phyloP scores from a whole-genome alignment of 2,329 filamentous ascomycete species.

The Huntiella abstrusa region DNA sequence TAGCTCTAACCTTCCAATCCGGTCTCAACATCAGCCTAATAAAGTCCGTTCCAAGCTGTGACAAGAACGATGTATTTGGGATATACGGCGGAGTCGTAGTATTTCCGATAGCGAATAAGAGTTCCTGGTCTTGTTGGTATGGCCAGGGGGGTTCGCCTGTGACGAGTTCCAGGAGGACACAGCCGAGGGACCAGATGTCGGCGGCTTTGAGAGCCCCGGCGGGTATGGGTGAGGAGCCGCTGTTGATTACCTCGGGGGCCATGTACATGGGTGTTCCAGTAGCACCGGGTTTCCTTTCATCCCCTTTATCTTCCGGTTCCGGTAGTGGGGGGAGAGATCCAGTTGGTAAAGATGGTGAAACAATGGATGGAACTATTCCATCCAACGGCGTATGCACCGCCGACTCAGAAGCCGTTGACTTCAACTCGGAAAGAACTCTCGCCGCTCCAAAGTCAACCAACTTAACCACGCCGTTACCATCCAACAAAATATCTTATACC shows the following conservation, averaged over 20 bases:
- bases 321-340: not conserved
- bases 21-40: slow-evolving; percentile 69
- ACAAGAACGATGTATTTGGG: too few relatives aligned
- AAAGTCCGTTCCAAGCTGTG: slow-evolving; percentile 63
- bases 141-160: slow-evolving; percentile 90
- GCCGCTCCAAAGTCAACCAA: slow-evolving; percentile 97
- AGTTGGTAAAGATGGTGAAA: not conserved
- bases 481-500: slow-evolving; percentile 67
- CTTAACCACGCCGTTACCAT: slow-evolving; percentile 96
- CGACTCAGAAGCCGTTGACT: slow-evolving; percentile 83
- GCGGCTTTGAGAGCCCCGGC: slow-evolving; percentile 41
- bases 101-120: too few relatives aligned
- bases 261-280: slow-evolving; percentile 99
- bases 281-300: slow-evolving; percentile 51
- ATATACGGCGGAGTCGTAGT: too few relatives aligned
- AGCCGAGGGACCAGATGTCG: slow-evolving; percentile 92
- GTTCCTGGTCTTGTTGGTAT: too few relatives aligned
- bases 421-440: slow-evolving; percentile 53
- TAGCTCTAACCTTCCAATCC: slow-evolving; percentile 61
- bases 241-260: slow-evolving; percentile 96
- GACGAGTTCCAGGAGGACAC: slow-evolving; percentile 93
- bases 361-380: not conserved
- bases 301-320: slow-evolving; percentile 25
- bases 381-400: slow-evolving; percentile 39
- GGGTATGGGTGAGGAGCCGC: slow-evolving; percentile 44